Evolutionary conservation across 108 stramenopile species (phyloP), one percentile per base, ranked within the genome.

Genomic region (Cyclostephanos invisitatus): DNA sequence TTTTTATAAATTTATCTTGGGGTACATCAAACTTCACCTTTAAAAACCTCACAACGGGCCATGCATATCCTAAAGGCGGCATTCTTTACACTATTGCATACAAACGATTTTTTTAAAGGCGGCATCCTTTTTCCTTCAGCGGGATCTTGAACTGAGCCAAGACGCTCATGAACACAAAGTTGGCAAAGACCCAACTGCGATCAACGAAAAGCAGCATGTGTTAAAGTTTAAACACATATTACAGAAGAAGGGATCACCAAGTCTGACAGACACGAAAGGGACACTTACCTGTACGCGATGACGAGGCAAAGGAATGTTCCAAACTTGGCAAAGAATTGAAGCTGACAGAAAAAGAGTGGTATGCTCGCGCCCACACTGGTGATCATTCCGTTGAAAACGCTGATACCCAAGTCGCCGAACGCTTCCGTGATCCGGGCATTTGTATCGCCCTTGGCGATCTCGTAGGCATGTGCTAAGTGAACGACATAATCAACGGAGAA

Each of bases 311-410:
- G 49, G 65, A 83, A 86, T 8, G 82, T 83, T 1, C 85, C 85
- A 58, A 86, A 86, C 72, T 80, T 81, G 1, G 78, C 79, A 73
- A 86, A 86, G 75, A 86, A 86, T 21, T 70, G 71, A n/a, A 86
- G 68, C 54, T 75, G 70, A 53, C 85, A 86, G 40, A 86, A 80
- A 56, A 86, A 86, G 15, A 86, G 80, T 0, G 83, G 85, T 14
- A 86, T 61, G 55, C 72, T 74, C 17, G 85, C 85, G 29, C 68
- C 67, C 12, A 86, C 82, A 51, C 74, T 77, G 5, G 85, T 84
- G 28, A 83, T 58, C 85, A 86, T 86, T 72, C 85, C 85, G 38
- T 74, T 83, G 70, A 86, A 83, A 14, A 86, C 85, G 73, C 76
- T 78, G 21, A 83, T 81, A 7, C 85, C 85, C 72, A 86, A 68